Conservation (phyloP, 2,329 filamentous ascomycete genomes). For the Rachicladosporium sp. region DNA sequence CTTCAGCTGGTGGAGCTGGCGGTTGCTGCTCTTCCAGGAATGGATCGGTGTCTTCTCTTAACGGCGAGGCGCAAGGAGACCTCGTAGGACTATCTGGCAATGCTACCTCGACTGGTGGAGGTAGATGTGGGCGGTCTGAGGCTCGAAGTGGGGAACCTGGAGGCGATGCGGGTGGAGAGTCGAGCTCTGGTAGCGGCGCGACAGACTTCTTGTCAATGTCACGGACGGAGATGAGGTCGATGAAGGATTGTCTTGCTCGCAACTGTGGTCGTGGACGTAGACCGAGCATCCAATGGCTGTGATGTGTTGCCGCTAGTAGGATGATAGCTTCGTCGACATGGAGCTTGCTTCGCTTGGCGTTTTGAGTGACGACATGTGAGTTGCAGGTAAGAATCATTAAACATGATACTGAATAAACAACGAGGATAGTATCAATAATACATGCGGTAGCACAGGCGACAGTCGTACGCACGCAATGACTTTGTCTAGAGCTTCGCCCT, state of each 20-base stretch:
- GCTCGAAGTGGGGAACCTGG: conserved; percentile 5
- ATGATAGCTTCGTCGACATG: too few relatives aligned
- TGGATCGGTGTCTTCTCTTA: not conserved
- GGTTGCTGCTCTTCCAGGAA: conserved; percentile 1
- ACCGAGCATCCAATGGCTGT: conserved; percentile 31
- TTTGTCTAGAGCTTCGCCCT: conserved; percentile 1
- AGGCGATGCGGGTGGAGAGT: conserved; percentile 2
- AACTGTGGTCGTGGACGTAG: conserved; percentile 47
- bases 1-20: conserved; percentile 6
- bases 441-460: not conserved
- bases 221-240: conserved; percentile 46
- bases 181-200: conserved; percentile 5
- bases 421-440: not conserved
- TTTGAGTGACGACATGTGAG: too few relatives aligned
- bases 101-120: conserved; percentile 3
- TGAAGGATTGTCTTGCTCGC: conserved; percentile 47
- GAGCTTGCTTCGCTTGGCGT: too few relatives aligned
- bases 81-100: conserved; percentile 10
- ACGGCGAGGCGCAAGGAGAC: not conserved
- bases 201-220: conserved; percentile 28
- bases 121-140: conserved; percentile 2
- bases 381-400: too few relatives aligned
- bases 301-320: not conserved
- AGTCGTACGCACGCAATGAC: not conserved
- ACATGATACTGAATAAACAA: too few relatives aligned